phyloP scores from a whole-genome alignment of 2,329 filamentous ascomycete species.

The Fusarium sp. region DNA sequence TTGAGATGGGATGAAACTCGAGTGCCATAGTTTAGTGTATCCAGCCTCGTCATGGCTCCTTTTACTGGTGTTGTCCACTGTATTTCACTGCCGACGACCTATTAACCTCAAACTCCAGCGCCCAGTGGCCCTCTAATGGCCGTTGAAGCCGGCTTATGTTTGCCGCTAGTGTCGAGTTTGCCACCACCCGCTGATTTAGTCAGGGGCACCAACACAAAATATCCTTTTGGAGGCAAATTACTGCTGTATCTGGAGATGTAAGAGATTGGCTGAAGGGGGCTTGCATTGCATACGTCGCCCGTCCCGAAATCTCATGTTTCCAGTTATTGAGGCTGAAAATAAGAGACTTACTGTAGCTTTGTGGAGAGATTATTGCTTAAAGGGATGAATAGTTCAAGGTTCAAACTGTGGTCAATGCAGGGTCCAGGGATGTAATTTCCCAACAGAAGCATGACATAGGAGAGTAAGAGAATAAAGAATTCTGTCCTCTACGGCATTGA shows the following conservation, averaged over 20 bases:
- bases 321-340: slow-evolving; percentile 34
- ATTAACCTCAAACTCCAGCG: slow-evolving; percentile 5
- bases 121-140: slow-evolving; percentile 30
- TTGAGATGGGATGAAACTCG: slow-evolving; percentile 13
- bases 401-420: slow-evolving; percentile 39
- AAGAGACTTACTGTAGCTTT: background rate
- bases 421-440: slow-evolving; percentile 43
- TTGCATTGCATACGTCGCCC: slow-evolving; percentile 14
- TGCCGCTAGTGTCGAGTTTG: slow-evolving; percentile 42
- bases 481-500: background rate
- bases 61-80: background rate
- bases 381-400: slow-evolving; percentile 30
- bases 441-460: slow-evolving; percentile 46
- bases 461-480: slow-evolving; percentile 37
- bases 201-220: slow-evolving; percentile 37
- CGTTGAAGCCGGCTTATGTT: slow-evolving; percentile 35
- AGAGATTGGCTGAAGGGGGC: slow-evolving; percentile 11
- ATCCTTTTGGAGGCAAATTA: slow-evolving; percentile 1
- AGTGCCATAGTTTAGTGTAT: background rate
- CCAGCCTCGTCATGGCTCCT: slow-evolving; percentile 24
- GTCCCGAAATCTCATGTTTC: background rate
- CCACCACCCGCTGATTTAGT: slow-evolving; percentile 44
- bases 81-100: background rate
- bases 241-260: background rate
- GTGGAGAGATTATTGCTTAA: slow-evolving; percentile 31